phyloP scores from a whole-genome alignment of 306 rosid species.

The Vigna trinervia region DNA sequence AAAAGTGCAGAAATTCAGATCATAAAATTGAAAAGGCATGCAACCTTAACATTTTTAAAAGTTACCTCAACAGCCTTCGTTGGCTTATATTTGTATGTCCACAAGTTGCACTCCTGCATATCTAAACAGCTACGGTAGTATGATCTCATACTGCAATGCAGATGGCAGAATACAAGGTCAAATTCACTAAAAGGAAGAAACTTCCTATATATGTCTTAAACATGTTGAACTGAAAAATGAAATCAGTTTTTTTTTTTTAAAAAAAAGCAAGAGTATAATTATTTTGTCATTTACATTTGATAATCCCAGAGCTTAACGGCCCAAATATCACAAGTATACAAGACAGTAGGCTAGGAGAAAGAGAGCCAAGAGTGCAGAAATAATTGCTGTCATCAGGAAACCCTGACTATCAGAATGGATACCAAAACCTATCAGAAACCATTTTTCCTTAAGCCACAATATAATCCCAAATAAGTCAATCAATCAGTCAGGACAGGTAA shows the following conservation, averaged over 20 bases:
- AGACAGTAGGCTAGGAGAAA: constrained; percentile 1
- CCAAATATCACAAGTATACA: not conserved
- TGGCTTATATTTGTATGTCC: constrained; percentile 87
- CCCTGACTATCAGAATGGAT: constrained; percentile 26
- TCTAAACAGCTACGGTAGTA: constrained; percentile 56
- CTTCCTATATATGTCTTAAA: constrained; percentile 23
- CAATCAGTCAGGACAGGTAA: not conserved
- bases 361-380: constrained; percentile 8
- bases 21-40: constrained; percentile 19
- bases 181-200: constrained; percentile 33
- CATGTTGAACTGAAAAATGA: constrained; percentile 29
- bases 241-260: not conserved
- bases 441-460: constrained; percentile 19
- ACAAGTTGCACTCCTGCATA: constrained; percentile 58
- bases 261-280: constrained; percentile 13
- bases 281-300: constrained; percentile 15
- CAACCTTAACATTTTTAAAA: constrained; percentile 24
- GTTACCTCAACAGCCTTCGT: constrained; percentile 71
- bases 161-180: constrained; percentile 42
- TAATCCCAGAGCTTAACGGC: constrained; percentile 18
- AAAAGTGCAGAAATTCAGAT: constrained; percentile 17
- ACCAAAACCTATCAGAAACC: constrained; percentile 1
- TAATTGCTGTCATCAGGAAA: constrained; percentile 27
- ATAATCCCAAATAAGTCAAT: constrained; percentile 19
- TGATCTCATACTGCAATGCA: constrained; percentile 66